Evolutionary conservation across 2,329 filamentous ascomycete genomes (phyloP), one percentile per base, ranked within the genome.

Genomic region (Venturia nashicola): DNA sequence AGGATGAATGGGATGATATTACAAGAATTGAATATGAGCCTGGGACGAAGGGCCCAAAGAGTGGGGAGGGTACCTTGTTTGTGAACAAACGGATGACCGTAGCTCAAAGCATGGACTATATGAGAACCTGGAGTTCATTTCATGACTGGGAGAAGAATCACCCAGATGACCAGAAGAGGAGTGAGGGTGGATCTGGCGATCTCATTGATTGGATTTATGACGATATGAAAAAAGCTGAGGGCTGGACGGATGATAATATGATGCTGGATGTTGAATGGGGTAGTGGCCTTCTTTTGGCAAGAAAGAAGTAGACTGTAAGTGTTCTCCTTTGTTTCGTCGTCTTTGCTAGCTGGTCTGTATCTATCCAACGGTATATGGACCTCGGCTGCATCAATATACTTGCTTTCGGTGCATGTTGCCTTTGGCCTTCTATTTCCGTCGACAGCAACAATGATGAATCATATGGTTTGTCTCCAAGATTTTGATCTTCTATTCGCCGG

Each of bases 201-300:
- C 70, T 87, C 51, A 76, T 84, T n/a, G 86, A 88, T 73, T 70
- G 80, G 66, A 77, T 87, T 75, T 83, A 86, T 74, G 83, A 86
- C 65, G 76, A 77, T 65, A 82, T 87, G 69, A 71, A 82, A 5
- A 76, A 77, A 62, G 76, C 73, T n/a, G 82, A 84, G 67, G 48
- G 68, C 20, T 86, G 84, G 81, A 75, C 76, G 65, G 78, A 85
- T 11, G 73, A 74, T 61, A 68, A 70, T 61, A 73, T 79, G 55
- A 76, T 82, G 68, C 78, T 86, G 11, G 79, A 83, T 65, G 78
- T 79, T 61, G 82, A 86, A 67, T 86, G 85, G 84, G 85, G 83
- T 0, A 85, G 80, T 65, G 81, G 79, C 46, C 74, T 87, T 60
- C 69, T 87, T 54, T 75, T 86, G 76, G 83, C 83, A 18, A 79